Conservation (phyloP, 2,329 filamentous ascomycete genomes). For the Penicillium sp. region DNA sequence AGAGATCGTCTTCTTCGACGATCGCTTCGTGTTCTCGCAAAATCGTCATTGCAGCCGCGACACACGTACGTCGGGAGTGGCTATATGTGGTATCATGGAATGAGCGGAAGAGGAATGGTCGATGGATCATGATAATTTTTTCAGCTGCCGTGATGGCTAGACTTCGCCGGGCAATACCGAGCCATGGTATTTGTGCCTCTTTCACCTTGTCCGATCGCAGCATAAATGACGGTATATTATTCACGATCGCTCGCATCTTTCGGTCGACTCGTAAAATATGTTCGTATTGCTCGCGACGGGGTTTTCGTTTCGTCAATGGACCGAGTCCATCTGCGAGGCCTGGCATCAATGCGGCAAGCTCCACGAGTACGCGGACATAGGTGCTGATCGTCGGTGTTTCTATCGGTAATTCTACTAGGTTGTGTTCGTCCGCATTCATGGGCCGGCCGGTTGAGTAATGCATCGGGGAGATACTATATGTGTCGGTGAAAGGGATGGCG, state of each 20-base stretch:
- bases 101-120: slow-evolving; percentile 35
- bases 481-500: slow-evolving; percentile 35
- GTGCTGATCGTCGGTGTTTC: slow-evolving; percentile 23
- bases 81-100: slow-evolving; percentile 31
- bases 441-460: slow-evolving; percentile 34
- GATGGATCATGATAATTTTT: slow-evolving; percentile 45
- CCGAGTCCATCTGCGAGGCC: slow-evolving; percentile 33
- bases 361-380: slow-evolving; percentile 28
- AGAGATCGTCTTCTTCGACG: slow-evolving; percentile 22
- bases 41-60: slow-evolving; percentile 40
- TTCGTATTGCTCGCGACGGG: slow-evolving; percentile 35
- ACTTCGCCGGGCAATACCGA: slow-evolving; percentile 33
- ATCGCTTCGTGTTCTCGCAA: slow-evolving; percentile 27
- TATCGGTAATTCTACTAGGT: slow-evolving; percentile 20
- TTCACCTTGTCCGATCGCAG: slow-evolving; percentile 27
- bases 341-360: slow-evolving; percentile 36
- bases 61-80: slow-evolving; percentile 36
- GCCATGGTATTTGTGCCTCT: slow-evolving; percentile 32
- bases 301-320: slow-evolving; percentile 30
- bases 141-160: slow-evolving; percentile 39
- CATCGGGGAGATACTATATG: slow-evolving; percentile 36
- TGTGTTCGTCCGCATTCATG: slow-evolving; percentile 35
- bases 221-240: slow-evolving; percentile 29
- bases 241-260: slow-evolving; percentile 34
- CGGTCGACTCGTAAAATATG: slow-evolving; percentile 35